phyloP scores from a whole-genome alignment of 2,329 filamentous ascomycete genomes.

The Nemania diffusa region DNA sequence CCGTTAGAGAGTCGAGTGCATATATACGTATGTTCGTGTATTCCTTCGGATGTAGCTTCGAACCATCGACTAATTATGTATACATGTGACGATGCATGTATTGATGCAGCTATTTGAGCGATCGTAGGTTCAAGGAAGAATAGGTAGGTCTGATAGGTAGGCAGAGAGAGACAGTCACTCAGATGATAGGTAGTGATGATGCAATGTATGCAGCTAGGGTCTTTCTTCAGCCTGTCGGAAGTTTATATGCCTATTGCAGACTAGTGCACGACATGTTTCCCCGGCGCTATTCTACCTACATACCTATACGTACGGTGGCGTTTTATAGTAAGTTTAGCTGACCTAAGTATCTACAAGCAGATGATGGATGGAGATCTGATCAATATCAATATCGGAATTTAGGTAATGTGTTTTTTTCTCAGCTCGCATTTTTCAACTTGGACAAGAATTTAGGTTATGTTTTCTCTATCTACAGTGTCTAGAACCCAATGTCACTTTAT shows the following conservation, averaged over 20 bases:
- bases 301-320: too few relatives aligned
- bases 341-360: too few relatives aligned
- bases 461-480: too few relatives aligned
- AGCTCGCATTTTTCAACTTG: not conserved
- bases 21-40: not conserved
- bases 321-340: too few relatives aligned
- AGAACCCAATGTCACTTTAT: too few relatives aligned
- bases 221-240: conserved; percentile 13
- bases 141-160: not conserved
- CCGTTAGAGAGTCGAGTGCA: not conserved
- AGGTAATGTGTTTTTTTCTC: not conserved
- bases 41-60: not conserved
- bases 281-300: too few relatives aligned
- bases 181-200: conserved; percentile 15
- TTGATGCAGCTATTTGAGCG: not conserved
- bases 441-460: not conserved
- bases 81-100: not conserved
- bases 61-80: conserved; percentile 1
- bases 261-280: not conserved
- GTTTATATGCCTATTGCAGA: not conserved
- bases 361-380: not conserved
- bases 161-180: not conserved
- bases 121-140: not conserved
- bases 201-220: conserved; percentile 27
- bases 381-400: not conserved